phyloP scores from a whole-genome alignment of 78 protist genomes.

The Dictyostelium brefeldianum region DNA sequence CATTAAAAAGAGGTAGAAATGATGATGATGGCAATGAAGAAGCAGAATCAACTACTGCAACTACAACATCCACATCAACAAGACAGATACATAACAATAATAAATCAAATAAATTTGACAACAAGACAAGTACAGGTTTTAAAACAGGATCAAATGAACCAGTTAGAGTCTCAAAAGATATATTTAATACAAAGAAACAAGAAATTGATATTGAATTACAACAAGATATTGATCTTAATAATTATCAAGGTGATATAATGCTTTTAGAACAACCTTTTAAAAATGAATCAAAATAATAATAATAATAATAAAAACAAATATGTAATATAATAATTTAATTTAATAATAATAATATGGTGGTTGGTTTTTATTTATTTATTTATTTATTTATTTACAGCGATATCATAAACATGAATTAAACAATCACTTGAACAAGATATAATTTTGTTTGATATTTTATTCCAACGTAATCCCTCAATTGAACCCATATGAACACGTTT shows the following conservation, averaged over 20 bases:
- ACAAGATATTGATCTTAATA: background rate
- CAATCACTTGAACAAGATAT: constrained; percentile 76
- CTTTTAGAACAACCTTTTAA: constrained; percentile 16
- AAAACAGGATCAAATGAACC: constrained; percentile 19
- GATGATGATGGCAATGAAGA: background rate
- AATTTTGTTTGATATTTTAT: constrained; percentile 24
- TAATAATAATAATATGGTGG: background rate
- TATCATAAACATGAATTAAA: constrained; percentile 44
- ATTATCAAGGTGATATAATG: background rate
- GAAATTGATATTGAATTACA: background rate
- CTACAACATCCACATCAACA: background rate
- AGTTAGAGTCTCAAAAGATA: constrained; percentile 3
- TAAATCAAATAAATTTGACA: constrained; percentile 36
- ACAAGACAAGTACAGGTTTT: constrained; percentile 1
- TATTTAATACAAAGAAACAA: background rate
- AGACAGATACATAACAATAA: background rate
- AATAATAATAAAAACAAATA: background rate
- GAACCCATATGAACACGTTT: constrained; percentile 69
- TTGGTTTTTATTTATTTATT: background rate
- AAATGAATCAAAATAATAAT: background rate
- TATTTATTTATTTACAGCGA: background rate
- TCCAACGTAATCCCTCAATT: constrained; percentile 73
- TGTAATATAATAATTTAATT: background rate
- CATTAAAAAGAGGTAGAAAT: constrained; percentile 9
- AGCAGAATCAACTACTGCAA: background rate